Evolutionary conservation across 164 flowering plant species (phyloP).

Genomic region (Macadamia tetraphylla): DNA sequence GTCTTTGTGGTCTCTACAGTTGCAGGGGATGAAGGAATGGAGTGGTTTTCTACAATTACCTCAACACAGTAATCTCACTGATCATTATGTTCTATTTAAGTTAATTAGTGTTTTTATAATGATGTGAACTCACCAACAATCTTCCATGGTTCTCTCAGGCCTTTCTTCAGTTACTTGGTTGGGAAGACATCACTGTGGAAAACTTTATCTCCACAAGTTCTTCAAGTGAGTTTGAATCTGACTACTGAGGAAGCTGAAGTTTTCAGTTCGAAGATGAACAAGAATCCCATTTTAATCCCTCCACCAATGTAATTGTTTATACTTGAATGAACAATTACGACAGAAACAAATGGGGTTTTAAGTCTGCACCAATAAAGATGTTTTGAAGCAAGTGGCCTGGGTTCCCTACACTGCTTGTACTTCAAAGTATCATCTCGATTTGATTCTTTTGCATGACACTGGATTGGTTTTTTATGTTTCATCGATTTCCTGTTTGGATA

Average conservation of each 20-base stretch:
- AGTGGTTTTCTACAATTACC: conserved; percentile 7
- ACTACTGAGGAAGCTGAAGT: neutral
- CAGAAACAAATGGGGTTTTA: too few relatives aligned
- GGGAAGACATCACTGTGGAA: neutral
- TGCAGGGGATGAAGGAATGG: conserved; percentile 45
- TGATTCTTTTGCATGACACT: too few relatives aligned
- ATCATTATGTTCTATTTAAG: too few relatives aligned
- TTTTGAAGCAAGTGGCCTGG: too few relatives aligned
- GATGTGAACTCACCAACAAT: neutral
- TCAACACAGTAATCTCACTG: too few relatives aligned
- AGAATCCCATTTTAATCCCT: neutral
- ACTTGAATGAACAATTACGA: too few relatives aligned
- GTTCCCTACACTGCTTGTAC: too few relatives aligned
- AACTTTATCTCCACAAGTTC: neutral
- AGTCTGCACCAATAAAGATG: too few relatives aligned
- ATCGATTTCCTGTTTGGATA: too few relatives aligned
- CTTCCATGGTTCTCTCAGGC: neutral
- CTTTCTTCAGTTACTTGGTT: neutral
- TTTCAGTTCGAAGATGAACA: neutral
- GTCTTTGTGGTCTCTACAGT: conserved; percentile 52
- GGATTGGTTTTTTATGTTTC: too few relatives aligned
- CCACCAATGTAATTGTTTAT: neutral
- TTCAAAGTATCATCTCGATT: too few relatives aligned
- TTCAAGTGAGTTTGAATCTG: neutral
- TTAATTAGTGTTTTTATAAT: too few relatives aligned